Evolutionary conservation across 768 basidiomycete species (phyloP).

Genomic region (Boletus pseudopeckii): DNA sequence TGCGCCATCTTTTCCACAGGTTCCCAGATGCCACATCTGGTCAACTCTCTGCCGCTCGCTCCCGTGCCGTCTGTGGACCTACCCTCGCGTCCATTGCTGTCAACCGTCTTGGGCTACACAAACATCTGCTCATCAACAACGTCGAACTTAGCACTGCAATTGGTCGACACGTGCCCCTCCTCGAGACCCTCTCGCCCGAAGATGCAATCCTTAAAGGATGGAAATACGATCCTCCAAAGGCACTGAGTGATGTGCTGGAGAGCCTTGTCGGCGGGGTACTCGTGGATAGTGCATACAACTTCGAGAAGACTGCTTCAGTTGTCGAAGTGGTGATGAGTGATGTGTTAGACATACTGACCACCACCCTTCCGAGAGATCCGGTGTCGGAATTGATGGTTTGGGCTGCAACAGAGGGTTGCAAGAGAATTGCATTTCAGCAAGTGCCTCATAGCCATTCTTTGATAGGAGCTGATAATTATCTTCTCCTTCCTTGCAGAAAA

Average conservation of each 20-base stretch:
- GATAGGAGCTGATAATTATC: background rate
- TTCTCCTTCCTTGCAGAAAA: conserved; percentile 31
- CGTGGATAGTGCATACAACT: conserved; percentile 73
- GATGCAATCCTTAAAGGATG: conserved; percentile 69
- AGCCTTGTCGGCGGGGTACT: conserved; percentile 81
- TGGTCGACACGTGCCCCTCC: conserved; percentile 52
- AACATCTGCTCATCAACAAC: conserved; percentile 65
- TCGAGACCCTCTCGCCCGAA: conserved; percentile 51
- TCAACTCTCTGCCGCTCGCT: conserved; percentile 67
- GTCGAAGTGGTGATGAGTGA: conserved; percentile 65
- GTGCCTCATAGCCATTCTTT: conserved; percentile 17
- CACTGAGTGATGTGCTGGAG: conserved; percentile 80
- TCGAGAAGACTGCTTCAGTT: conserved; percentile 61
- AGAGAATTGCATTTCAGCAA: conserved; percentile 43
- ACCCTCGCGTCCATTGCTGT: conserved; percentile 71
- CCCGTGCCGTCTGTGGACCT: conserved; percentile 69
- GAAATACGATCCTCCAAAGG: conserved; percentile 86
- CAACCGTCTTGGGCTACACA: conserved; percentile 62
- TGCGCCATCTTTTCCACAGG: conserved; percentile 65
- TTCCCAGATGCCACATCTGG: conserved; percentile 73
- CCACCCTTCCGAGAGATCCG: conserved; percentile 64
- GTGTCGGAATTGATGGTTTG: conserved; percentile 69
- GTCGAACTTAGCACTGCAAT: conserved; percentile 66
- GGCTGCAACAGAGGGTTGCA: conserved; percentile 58
- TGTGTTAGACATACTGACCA: conserved; percentile 56